Base-by-base conservation (phyloP, 352 stramenopile species). In the Pythium rishiriense region DNA sequence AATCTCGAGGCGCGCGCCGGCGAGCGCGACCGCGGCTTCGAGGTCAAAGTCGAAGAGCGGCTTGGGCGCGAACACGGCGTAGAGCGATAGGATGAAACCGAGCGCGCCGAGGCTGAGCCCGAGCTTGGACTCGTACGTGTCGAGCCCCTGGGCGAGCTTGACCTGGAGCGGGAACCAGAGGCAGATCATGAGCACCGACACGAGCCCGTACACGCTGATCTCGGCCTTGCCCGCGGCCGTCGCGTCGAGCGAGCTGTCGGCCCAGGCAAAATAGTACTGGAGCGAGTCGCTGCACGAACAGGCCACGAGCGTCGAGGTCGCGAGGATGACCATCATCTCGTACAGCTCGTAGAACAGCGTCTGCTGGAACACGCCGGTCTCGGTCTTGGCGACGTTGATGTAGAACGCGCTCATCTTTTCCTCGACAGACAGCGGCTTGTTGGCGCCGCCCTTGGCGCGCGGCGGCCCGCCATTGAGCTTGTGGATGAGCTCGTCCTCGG, bases 281-380 rank as follows among this genome's bases (percentile, higher is more conserved):
- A 88, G 37, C 37, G 75, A 39, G 49, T 82, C 77, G 45, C 76
- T 75, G 52, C 82, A 53, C n/a, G 59, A 68, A 57, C 78, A 83
- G 12, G 73, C 76, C 4, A 83, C 29, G 9, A 83, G 68, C 25
- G 76, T 78, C 22, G 81, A 91, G 21, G 77, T 85, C 41, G 79
- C 68, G 24, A 91, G 68, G 42, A 91, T 75, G 47, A 93, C 76
- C 29, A 93, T 72, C 77, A 88, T 91, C 69, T 93, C 84, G 74
- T 89, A 91, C 25, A 93, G 72, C 68, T 93, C 84, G 59, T 80
- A 91, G 72, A 91, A 93, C 33, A 93, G 66, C 63, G 80, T 90
- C 60, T 93, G 82, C 49, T 70, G 68, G 60, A 93, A 88, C 8
- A 88, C 69, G 31, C 79, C 79, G 11, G 69, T 66, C 66, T 89